Evolutionary conservation across 495 filamentous ascomycete species (phyloP).

Genomic region (Aspergillus haitiensis): DNA sequence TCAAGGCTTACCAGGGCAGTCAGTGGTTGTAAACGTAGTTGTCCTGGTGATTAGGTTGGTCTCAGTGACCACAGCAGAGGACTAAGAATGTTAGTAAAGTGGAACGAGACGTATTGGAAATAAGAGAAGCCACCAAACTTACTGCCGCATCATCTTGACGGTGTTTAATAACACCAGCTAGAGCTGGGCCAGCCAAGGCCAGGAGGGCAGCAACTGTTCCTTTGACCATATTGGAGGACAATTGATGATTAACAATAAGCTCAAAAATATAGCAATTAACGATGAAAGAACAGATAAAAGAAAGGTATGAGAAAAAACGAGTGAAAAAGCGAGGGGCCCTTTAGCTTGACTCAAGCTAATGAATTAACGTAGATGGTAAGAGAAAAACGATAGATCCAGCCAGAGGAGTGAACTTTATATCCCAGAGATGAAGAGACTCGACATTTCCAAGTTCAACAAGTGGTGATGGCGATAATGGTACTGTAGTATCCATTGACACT

Average conservation of each 20-base stretch:
- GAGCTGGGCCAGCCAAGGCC: slow-evolving; percentile 43
- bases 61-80: slow-evolving; percentile 12
- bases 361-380: slow-evolving; percentile 18
- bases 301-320: slow-evolving; percentile 38
- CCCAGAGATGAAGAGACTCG: slow-evolving; percentile 12
- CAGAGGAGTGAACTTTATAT: slow-evolving; percentile 35
- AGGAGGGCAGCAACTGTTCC: slow-evolving; percentile 38
- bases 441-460: slow-evolving; percentile 20
- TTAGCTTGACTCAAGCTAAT: slow-evolving; percentile 11
- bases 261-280: slow-evolving; percentile 14
- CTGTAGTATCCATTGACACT: slow-evolving; percentile 32
- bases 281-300: slow-evolving; percentile 12
- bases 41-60: slow-evolving; percentile 33
- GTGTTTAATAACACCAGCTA: slow-evolving; percentile 43
- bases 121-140: slow-evolving; percentile 1
- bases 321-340: slow-evolving; percentile 34
- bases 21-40: slow-evolving; percentile 39
- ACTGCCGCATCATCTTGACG: slow-evolving; percentile 26
- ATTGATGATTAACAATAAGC: slow-evolving; percentile 17
- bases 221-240: slow-evolving; percentile 43
- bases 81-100: slow-evolving; percentile 1
- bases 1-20: slow-evolving; percentile 37
- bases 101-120: background rate
- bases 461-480: slow-evolving; percentile 27
- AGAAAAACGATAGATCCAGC: slow-evolving; percentile 12